Base-by-base conservation (phyloP, 2,329 filamentous ascomycete species). In the Hymenoscyphus albidus region DNA sequence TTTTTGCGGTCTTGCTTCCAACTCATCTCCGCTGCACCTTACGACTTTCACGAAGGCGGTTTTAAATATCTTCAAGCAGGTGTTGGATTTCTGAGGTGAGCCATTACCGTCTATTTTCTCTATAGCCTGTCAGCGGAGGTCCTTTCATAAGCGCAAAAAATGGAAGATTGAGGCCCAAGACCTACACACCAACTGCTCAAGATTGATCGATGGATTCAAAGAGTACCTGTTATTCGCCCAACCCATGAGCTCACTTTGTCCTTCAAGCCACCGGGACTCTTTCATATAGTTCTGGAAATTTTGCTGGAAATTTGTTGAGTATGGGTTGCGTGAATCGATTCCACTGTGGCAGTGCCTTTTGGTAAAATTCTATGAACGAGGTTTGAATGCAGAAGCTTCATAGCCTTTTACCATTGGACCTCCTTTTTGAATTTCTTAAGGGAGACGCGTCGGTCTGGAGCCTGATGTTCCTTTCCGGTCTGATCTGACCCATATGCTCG, bases 61-160 rank as follows among this genome's bases (percentile, higher is more conserved):
- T 69, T 63, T 68, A 66, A 67, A 69, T 67, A 73, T 71, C 67
- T 68, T 67, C 62, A 65, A 68, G 64, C 65, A 66, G 67, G 65
- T 69, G 64, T 62, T 70, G 65, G 59, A 65, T 68, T 65, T 63
- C 61, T 61, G 67, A 74, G 73, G 73, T 74, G 69, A 72, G 73
- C 69, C 44, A 55, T 5, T 16, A 61, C 62, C 62, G 44, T 62
- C 62, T 31, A 61, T 62, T 48, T 63, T 56, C 59, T 55, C 56
- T 40, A 35, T 22, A 59, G 27, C 40, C 38, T 61, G 63, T 63
- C 71, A 69, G 71, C 70, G 70, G 71, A 68, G 64, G 65, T 35
- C 35, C 58, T 62, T 51, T 42, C 32, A 54, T 18, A 54, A 35
- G 16, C n/a, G 42, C 42, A 27, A 10, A 38, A 59, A 59, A 27